These are phyloP conservation scores for Penicillium macrosclerotiorum DNA, from an alignment of 495 filamentous ascomycete species.

Conservation along the genomic window DNA sequence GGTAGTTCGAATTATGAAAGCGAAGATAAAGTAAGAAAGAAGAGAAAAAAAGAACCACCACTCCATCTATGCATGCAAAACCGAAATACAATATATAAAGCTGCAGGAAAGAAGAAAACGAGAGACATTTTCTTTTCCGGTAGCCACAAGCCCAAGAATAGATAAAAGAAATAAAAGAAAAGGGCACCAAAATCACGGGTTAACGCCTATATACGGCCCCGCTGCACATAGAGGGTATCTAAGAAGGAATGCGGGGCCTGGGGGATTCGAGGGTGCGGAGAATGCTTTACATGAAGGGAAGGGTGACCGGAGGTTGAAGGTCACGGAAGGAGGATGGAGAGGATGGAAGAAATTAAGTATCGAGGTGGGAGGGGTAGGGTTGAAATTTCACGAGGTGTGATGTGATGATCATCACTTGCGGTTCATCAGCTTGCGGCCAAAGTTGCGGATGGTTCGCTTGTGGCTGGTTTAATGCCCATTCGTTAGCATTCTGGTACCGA, in stretches of 20 bases:
- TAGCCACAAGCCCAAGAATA: slow-evolving; percentile 3
- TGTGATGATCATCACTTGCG: slow-evolving; percentile 17
- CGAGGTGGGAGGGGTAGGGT: slow-evolving; percentile 1
- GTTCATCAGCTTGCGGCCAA: slow-evolving; percentile 42
- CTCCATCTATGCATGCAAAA: slow-evolving; percentile 17
- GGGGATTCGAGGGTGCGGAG: neutral
- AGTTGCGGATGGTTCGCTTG: slow-evolving; percentile 40
- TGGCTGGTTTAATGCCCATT: too few relatives aligned
- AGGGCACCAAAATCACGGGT: slow-evolving; percentile 1
- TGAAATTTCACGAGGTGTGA: too few relatives aligned
- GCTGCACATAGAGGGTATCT: slow-evolving; percentile 31
- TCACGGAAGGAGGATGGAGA: neutral
- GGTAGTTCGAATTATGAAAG: too few relatives aligned
- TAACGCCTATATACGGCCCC: slow-evolving; percentile 31
- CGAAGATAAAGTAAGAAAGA: slow-evolving; percentile 5
- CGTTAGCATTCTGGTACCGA: too few relatives aligned
- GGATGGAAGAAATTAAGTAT: slow-evolving; percentile 3
- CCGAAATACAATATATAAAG: slow-evolving; percentile 4
- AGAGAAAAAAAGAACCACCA: slow-evolving; percentile 7
- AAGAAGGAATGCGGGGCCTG: slow-evolving; percentile 17
- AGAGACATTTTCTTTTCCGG: neutral
- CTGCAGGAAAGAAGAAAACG: neutral
- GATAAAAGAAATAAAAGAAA: too few relatives aligned
- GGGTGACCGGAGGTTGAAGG: slow-evolving; percentile 6
- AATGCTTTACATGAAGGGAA: slow-evolving; percentile 8